These are phyloP conservation scores for Grigorovia humatica DNA, from an alignment of 805 yeast species.

Conservation along the genomic window DNA sequence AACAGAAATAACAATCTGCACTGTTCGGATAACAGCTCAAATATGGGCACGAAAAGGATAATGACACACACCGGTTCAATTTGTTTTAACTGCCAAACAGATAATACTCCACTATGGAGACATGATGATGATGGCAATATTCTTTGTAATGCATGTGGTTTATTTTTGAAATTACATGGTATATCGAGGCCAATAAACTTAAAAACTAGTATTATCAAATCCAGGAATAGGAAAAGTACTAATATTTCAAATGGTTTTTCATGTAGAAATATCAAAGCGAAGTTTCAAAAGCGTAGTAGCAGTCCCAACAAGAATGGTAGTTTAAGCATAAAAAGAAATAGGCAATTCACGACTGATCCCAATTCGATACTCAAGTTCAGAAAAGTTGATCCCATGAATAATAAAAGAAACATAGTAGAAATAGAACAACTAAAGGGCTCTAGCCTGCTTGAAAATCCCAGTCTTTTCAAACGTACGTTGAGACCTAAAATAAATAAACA, in stretches of 20 bases:
- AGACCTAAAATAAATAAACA: constrained; percentile 1
- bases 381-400: not conserved
- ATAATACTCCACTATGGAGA: constrained; percentile 90
- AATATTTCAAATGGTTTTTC: not conserved
- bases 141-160: constrained; percentile 87
- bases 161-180: constrained; percentile 80
- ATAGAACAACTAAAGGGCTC: not conserved
- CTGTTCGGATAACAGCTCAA: not conserved
- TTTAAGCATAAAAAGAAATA: not conserved
- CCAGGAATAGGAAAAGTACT: constrained; percentile 54
- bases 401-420: not conserved
- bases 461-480: constrained; percentile 3
- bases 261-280: not conserved
- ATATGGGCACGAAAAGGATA: constrained; percentile 1
- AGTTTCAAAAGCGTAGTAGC: not conserved
- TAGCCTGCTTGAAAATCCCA: constrained; percentile 1
- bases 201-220: constrained; percentile 84
- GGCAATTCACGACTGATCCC: not conserved
- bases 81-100: constrained; percentile 83
- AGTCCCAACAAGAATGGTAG: not conserved
- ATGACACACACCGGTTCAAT: constrained; percentile 33
- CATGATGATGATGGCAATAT: constrained; percentile 84
- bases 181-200: constrained; percentile 82
- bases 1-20: not conserved
- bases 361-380: not conserved